Conservation (phyloP, 805 yeast species). For the Metschnikowia matae region DNA sequence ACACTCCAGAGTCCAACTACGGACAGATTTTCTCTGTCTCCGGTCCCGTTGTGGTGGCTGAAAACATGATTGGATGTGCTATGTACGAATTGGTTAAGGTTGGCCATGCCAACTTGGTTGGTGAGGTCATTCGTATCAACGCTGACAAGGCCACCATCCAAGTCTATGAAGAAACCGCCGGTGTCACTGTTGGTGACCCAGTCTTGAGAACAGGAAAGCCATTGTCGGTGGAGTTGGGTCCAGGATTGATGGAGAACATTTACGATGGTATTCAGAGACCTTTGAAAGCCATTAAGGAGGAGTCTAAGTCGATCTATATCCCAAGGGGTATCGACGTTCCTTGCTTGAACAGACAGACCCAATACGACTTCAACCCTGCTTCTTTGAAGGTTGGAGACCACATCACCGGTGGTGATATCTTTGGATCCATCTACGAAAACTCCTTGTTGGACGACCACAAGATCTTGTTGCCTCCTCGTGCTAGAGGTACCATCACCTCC, state of each 20-base stretch:
- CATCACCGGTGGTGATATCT: conserved; percentile 96
- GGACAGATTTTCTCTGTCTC: conserved; percentile 93
- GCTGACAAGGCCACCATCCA: conserved; percentile 97
- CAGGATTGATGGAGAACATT: conserved; percentile 98
- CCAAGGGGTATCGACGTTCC: conserved; percentile 99
- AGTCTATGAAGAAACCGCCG: conserved; percentile 99
- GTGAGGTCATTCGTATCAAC: conserved; percentile 96
- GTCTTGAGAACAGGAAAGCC: conserved; percentile 98
- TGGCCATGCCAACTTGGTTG: conserved; percentile 94
- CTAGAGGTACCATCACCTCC: conserved; percentile 92
- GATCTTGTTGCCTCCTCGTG: conserved; percentile 94
- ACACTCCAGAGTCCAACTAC: conserved; percentile 66
- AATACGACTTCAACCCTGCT: conserved; percentile 86
- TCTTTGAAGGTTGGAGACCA: conserved; percentile 88
- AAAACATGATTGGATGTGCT: conserved; percentile 99
- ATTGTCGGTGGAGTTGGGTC: conserved; percentile 97
- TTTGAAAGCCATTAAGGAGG: conserved; percentile 83
- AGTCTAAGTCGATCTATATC: conserved; percentile 87
- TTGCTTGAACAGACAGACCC: conserved; percentile 75
- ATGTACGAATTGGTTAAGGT: conserved; percentile 99
- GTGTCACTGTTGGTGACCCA: conserved; percentile 99
- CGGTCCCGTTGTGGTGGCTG: conserved; percentile 97
- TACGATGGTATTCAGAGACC: conserved; percentile 99
- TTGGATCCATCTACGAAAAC: conserved; percentile 91
- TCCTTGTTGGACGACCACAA: conserved; percentile 90